Evolutionary conservation across 139 green algal species (phyloP).

Genomic region (Coccomyxa sp.): DNA sequence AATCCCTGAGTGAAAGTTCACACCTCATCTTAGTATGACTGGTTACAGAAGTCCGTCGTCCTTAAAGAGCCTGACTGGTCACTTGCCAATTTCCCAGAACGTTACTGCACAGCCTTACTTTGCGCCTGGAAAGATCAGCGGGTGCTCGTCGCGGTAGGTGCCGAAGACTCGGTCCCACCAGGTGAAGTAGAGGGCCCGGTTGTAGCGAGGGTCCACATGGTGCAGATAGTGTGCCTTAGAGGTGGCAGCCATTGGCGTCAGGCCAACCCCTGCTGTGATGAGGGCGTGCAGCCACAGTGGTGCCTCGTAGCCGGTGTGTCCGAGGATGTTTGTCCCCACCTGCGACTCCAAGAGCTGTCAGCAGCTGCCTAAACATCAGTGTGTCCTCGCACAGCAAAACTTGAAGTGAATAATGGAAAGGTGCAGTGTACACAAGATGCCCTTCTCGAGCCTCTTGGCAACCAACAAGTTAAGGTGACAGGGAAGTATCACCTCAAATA

Average conservation of each 20-base stretch:
- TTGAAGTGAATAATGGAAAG: neutral
- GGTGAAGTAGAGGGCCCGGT: constrained; percentile 17
- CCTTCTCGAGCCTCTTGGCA: neutral
- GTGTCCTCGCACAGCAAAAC: neutral
- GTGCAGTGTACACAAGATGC: neutral
- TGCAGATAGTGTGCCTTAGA: constrained; percentile 20
- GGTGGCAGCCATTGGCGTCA: constrained; percentile 11
- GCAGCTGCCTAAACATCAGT: neutral
- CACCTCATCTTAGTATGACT: no score
- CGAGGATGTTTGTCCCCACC: neutral
- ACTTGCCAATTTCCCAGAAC: no score
- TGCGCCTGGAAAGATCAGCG: no score
- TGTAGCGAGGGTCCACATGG: constrained; percentile 10
- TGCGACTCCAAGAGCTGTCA: neutral
- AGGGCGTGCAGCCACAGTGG: constrained; percentile 16
- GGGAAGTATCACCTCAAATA: constrained; percentile 2
- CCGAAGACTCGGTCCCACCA: constrained; percentile 11
- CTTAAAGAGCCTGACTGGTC: no score
- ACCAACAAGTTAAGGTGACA: neutral
- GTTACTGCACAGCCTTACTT: no score
- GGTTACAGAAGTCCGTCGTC: no score
- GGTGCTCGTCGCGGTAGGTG: constrained; percentile 4
- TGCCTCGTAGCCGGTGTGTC: neutral
- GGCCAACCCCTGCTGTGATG: constrained; percentile 13
- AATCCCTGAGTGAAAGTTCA: no score